Evolutionary conservation across 768 basidiomycete species (phyloP).

Genomic region (Lactarius quietus): DNA sequence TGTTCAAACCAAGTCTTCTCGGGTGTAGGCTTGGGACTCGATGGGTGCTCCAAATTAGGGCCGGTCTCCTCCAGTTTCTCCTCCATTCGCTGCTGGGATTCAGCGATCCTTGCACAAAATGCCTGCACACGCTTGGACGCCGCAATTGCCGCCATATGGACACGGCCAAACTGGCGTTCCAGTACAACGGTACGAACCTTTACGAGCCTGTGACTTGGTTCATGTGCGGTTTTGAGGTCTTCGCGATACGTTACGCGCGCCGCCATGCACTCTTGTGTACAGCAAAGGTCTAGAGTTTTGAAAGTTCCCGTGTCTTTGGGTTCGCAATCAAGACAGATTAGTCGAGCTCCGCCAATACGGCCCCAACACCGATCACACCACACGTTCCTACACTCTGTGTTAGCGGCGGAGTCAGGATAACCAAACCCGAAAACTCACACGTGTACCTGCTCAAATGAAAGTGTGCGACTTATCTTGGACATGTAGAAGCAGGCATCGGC

Average conservation of each 20-base stretch:
- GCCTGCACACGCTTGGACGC: slow-evolving; percentile 4
- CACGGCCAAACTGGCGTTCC: background rate
- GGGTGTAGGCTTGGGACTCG: background rate
- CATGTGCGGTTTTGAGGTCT: slow-evolving; percentile 29
- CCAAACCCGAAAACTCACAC: slow-evolving; percentile 14
- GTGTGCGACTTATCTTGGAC: slow-evolving; percentile 22
- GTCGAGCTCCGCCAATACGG: slow-evolving; percentile 30
- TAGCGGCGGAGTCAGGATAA: background rate
- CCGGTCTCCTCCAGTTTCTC: background rate
- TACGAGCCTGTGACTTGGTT: slow-evolving; percentile 33
- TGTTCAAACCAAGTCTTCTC: background rate
- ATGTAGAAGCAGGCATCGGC: slow-evolving; percentile 31
- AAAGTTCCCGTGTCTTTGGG: background rate
- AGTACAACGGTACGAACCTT: slow-evolving; percentile 29
- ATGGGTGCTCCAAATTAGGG: background rate
- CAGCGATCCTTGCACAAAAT: background rate
- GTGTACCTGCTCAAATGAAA: slow-evolving; percentile 27
- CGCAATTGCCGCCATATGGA: background rate
- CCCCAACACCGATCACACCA: slow-evolving; percentile 31
- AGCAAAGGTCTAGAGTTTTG: slow-evolving; percentile 33
- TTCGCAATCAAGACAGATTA: slow-evolving; percentile 35
- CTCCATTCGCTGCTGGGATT: background rate
- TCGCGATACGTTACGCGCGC: slow-evolving; percentile 18
- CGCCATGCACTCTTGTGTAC: slow-evolving; percentile 28
- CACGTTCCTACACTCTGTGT: slow-evolving; percentile 14